phyloP scores from a whole-genome alignment of 108 stramenopile species.

The Discostella pseudostelligera region DNA sequence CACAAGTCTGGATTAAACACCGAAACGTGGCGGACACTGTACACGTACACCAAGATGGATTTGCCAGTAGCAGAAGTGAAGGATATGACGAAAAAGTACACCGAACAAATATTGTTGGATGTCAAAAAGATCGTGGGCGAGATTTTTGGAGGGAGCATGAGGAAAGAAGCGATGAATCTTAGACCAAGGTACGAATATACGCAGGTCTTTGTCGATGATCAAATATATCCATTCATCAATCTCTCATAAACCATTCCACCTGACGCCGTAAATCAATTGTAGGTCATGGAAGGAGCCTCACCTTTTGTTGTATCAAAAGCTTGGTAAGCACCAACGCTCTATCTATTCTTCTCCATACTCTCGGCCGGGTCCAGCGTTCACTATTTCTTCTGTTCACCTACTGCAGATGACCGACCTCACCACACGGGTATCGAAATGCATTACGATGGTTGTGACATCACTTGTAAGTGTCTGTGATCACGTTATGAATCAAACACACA shows the following conservation, averaged over 20 bases:
- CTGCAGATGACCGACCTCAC: constrained; percentile 24
- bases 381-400: too few species aligned
- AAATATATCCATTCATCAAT: too few species aligned
- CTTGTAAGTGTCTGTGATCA: constrained; percentile 3
- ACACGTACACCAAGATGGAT: constrained; percentile 64
- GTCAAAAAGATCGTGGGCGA: constrained; percentile 43
- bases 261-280: background rate
- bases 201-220: too few species aligned
- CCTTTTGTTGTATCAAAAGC: constrained; percentile 48
- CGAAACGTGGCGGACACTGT: constrained; percentile 50
- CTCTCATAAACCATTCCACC: background rate
- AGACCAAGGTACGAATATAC: constrained; percentile 39
- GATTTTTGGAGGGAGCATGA: constrained; percentile 35
- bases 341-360: background rate
- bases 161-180: constrained; percentile 42
- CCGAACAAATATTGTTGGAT: constrained; percentile 31
- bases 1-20: constrained; percentile 10
- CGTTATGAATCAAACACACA: background rate
- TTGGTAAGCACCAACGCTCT: background rate
- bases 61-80: constrained; percentile 43
- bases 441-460: constrained; percentile 49
- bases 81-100: constrained; percentile 30
- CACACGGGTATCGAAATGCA: constrained; percentile 65
- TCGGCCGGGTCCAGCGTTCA: too few species aligned
- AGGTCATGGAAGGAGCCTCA: constrained; percentile 52